Evolutionary conservation across 2,329 filamentous ascomycete species (phyloP).

Genomic region (Colletotrichum abscissum): DNA sequence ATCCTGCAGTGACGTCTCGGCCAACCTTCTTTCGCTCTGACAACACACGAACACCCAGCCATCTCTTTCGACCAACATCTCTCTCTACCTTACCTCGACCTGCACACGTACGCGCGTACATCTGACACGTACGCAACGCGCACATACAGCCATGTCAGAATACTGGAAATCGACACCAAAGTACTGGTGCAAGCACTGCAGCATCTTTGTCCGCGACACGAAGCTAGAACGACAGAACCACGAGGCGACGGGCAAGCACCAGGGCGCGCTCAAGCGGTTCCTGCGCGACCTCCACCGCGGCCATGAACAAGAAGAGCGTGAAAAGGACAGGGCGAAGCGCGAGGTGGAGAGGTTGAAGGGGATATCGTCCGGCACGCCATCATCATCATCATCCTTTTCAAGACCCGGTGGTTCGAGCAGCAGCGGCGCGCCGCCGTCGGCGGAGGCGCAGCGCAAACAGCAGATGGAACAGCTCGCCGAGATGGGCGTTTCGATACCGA

Average conservation of each 20-base stretch:
- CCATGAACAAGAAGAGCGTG: slow-evolving; percentile 83
- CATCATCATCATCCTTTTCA: slow-evolving; percentile 44
- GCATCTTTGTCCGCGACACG: slow-evolving; percentile 89
- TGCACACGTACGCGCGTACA: background rate
- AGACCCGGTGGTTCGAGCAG: slow-evolving; percentile 37
- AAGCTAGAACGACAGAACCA: slow-evolving; percentile 90
- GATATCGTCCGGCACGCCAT: slow-evolving; percentile 65
- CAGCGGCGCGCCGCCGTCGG: slow-evolving; percentile 43
- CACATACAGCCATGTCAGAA: slow-evolving; percentile 77
- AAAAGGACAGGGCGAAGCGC: slow-evolving; percentile 83
- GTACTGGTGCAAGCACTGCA: slow-evolving; percentile 99
- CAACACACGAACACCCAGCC: background rate
- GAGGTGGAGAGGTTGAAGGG: slow-evolving; percentile 90
- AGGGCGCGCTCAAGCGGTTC: slow-evolving; percentile 87
- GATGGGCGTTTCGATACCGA: slow-evolving; percentile 87
- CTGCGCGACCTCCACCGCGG: slow-evolving; percentile 88
- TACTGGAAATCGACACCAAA: slow-evolving; percentile 99
- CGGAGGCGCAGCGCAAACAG: slow-evolving; percentile 77
- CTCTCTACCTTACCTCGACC: too few relatives aligned
- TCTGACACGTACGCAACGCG: background rate
- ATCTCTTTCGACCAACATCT: background rate
- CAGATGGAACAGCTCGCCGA: slow-evolving; percentile 90
- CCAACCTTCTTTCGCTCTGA: background rate
- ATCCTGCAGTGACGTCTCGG: slow-evolving; percentile 7
- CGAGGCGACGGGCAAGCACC: slow-evolving; percentile 87